Percentiles rank a stretch among this genome's conserved stretches.
Evolutionary conservation across 208 protist genomes (phyloP).

Genomic region (Leishmania tarentolae): DNA sequence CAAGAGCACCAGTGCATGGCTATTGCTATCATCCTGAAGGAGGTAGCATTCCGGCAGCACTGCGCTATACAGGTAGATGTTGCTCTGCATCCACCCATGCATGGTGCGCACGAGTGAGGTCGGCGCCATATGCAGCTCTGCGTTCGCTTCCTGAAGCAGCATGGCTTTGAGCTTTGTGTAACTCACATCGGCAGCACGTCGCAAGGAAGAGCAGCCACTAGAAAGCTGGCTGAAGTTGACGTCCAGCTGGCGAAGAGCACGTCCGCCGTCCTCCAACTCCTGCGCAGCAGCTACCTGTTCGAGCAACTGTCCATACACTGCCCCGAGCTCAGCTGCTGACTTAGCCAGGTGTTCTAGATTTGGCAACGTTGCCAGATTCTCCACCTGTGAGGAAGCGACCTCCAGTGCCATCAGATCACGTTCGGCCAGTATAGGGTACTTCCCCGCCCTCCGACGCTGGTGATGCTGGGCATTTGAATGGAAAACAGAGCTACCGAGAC

Average conservation of each 20-base stretch:
- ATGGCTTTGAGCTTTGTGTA: slow-evolving; percentile 43
- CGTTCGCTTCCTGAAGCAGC: slow-evolving; percentile 28
- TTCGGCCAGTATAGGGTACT: slow-evolving; percentile 18
- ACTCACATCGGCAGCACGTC: slow-evolving; percentile 30
- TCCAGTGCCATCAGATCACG: slow-evolving; percentile 29
- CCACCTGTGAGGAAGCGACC: slow-evolving; percentile 17
- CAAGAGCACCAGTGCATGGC: slow-evolving; percentile 53
- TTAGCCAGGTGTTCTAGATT: slow-evolving; percentile 25
- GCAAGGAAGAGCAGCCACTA: slow-evolving; percentile 7
- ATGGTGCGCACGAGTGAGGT: slow-evolving; percentile 35
- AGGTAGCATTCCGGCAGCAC: slow-evolving; percentile 78
- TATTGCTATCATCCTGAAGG: slow-evolving; percentile 33
- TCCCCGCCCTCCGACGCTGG: not conserved
- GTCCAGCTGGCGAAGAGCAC: slow-evolving; percentile 11
- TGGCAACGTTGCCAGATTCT: slow-evolving; percentile 21
- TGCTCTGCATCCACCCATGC: slow-evolving; percentile 33
- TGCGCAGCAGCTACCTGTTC: slow-evolving; percentile 24
- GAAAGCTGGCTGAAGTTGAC: slow-evolving; percentile 6
- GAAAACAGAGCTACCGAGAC: not conserved
- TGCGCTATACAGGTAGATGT: slow-evolving; percentile 40
- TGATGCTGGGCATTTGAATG: not conserved
- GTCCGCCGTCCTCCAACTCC: slow-evolving; percentile 17
- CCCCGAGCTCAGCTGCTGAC: slow-evolving; percentile 21
- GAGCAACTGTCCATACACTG: slow-evolving; percentile 23
- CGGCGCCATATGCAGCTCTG: slow-evolving; percentile 28